Conservation (phyloP, 2,329 filamentous ascomycete species). For the Aspergillus neotritici region DNA sequence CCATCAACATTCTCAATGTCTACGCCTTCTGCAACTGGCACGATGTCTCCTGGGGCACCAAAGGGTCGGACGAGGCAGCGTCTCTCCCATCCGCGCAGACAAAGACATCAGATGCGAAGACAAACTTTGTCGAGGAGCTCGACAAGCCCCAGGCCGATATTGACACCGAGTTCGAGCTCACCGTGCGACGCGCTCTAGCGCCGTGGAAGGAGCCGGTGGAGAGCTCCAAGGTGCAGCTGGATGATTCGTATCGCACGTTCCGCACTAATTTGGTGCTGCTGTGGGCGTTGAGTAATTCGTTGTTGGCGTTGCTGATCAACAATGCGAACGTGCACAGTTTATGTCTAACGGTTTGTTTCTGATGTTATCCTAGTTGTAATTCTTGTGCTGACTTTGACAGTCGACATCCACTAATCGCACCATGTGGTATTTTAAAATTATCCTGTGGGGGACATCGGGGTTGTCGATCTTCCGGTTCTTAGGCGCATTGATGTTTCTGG, state of each 20-base stretch:
- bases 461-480: conserved; percentile 83
- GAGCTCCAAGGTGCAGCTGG: conserved; percentile 76
- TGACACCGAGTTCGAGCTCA: conserved; percentile 92
- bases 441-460: conserved; percentile 81
- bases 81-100: conserved; percentile 84
- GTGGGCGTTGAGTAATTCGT: conserved; percentile 92
- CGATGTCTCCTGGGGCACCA: conserved; percentile 99
- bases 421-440: conserved; percentile 83
- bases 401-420: conserved; percentile 67
- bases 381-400: conserved; percentile 43
- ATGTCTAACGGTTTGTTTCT: conserved; percentile 71
- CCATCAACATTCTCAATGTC: conserved; percentile 99
- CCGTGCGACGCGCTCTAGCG: conserved; percentile 85
- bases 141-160: conserved; percentile 98
- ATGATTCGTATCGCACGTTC: conserved; percentile 99
- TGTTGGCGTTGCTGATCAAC: conserved; percentile 80
- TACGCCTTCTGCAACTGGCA: conserved; percentile 99
- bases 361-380: background rate
- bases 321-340: conserved; percentile 79
- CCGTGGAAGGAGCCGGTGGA: conserved; percentile 74
- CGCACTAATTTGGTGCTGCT: conserved; percentile 87
- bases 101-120: conserved; percentile 83
- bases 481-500: conserved; percentile 91
- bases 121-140: conserved; percentile 83
- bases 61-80: conserved; percentile 93